Evolutionary conservation across 2,329 filamentous ascomycete genomes (phyloP), one percentile per base, ranked within the genome.

Genomic region (Fonsecaea multimorphosa): DNA sequence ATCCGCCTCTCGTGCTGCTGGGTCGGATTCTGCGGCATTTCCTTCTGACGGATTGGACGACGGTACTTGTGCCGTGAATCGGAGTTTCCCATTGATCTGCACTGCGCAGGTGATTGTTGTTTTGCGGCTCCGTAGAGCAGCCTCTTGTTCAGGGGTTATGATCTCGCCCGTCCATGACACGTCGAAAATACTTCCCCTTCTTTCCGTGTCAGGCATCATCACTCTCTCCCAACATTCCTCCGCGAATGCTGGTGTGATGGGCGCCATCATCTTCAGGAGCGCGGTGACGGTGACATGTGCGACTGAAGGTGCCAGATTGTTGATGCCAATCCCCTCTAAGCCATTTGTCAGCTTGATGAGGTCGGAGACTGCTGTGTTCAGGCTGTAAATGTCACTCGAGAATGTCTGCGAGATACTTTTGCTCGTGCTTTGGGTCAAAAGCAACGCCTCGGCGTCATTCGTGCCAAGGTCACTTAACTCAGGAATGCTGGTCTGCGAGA

Each of bases 291-390:
- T 83, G 31, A 68, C 53, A 31, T 66, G 36, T n/a, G 69, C 70
- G 19, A 70, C 57, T 27, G 83, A 78, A 51, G 81, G 77, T 74
- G 78, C 80, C 70, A 91, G 73, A 72, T 61, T 65, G 27, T 67
- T 51, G 31, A 71, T 27, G 31, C 64, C 64, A 27, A 64, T 64
- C 16, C 70, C 70, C 40, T 66, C 58, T 14, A 93, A 79, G 0
- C 81, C 77, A 75, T 96, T 96, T 3, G 91, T 93, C 16, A 96
- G 82, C 49, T 86, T 87, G 84, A 92, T 97, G 14, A 97, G 82
- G 73, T 94, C 90, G 1, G 91, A 95, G 19, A 96, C 85, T 8
- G 91, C 84, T 0, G 92, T 96, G 78, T 96, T 97, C 60, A 97
- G 83, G 0, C 90, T 84, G 75, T 93, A 91, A 0, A 92, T 87